Percentiles rank a stretch among this genome's conserved stretches.
phyloP scores from a whole-genome alignment of 805 yeast species.

The Candida insectorum region DNA sequence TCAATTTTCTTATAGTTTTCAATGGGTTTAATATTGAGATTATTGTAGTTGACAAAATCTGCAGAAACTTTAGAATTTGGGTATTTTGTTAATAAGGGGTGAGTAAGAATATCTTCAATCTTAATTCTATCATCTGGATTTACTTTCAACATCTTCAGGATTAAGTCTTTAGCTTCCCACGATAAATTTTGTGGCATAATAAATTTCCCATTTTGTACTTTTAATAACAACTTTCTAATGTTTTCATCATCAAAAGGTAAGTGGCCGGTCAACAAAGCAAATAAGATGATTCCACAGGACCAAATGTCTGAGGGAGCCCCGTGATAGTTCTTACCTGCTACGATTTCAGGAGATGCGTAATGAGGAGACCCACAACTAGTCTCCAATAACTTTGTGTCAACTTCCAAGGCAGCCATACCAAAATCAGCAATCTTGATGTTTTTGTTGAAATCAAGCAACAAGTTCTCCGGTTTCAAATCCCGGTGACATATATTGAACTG shows the following conservation, averaged over 20 bases:
- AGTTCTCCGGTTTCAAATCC: slow-evolving; percentile 80
- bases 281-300: slow-evolving; percentile 96
- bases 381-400: slow-evolving; percentile 75
- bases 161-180: slow-evolving; percentile 81
- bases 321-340: slow-evolving; percentile 90
- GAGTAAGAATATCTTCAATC: slow-evolving; percentile 70
- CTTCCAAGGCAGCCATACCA: slow-evolving; percentile 98
- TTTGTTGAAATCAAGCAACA: slow-evolving; percentile 73
- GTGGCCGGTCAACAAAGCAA: slow-evolving; percentile 91
- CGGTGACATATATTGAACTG: slow-evolving; percentile 86
- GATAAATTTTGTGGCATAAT: slow-evolving; percentile 79
- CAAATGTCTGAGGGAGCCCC: slow-evolving; percentile 97
- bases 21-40: slow-evolving; percentile 30
- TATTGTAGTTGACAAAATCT: slow-evolving; percentile 14
- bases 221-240: slow-evolving; percentile 77
- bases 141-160: slow-evolving; percentile 74
- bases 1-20: slow-evolving; percentile 54
- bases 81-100: slow-evolving; percentile 80
- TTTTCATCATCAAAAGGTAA: slow-evolving; percentile 96
- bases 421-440: slow-evolving; percentile 97
- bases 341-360: slow-evolving; percentile 97
- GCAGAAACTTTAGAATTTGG: slow-evolving; percentile 31
- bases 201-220: slow-evolving; percentile 88
- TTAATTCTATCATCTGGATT: slow-evolving; percentile 78
- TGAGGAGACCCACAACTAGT: slow-evolving; percentile 98